phyloP scores from a whole-genome alignment of 2,329 filamentous ascomycete genomes.

The Pyricularia sp. region DNA sequence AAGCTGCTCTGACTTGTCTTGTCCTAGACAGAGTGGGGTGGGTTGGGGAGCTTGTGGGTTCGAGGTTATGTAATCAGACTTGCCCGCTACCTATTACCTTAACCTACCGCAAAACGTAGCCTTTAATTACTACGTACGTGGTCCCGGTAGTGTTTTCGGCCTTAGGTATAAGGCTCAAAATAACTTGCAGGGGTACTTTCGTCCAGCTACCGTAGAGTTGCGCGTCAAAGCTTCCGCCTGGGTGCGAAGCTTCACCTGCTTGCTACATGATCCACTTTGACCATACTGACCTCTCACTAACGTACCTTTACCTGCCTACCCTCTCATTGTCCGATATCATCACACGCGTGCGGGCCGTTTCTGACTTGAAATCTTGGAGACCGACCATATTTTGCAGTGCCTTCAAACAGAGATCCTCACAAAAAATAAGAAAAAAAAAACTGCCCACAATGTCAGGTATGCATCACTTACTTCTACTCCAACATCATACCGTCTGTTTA shows the following conservation, averaged over 20 bases:
- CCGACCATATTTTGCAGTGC: conserved; percentile 1
- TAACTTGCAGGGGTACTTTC: background rate
- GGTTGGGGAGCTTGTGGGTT: background rate
- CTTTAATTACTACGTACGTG: no score
- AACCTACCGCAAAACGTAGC: no score
- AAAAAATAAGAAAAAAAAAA: no score
- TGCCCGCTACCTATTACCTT: background rate
- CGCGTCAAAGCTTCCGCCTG: background rate
- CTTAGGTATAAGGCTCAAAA: background rate
- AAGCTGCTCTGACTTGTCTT: no score
- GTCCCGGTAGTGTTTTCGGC: no score
- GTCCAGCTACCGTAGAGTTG: background rate
- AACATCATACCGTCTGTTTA: background rate
- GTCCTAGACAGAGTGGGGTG: no score
- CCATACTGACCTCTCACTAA: background rate
- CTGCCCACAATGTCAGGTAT: conserved; percentile 41
- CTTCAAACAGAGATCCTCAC: conserved; percentile 9
- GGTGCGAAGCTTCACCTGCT: background rate
- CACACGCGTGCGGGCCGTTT: background rate
- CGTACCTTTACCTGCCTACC: background rate
- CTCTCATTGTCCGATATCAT: background rate
- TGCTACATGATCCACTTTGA: background rate
- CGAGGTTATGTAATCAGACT: background rate
- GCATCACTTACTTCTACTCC: conserved; percentile 13
- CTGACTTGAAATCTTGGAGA: background rate